Evolutionary conservation across 2,329 filamentous ascomycete genomes (phyloP), one percentile per base, ranked within the genome.

Genomic region (Phialophora verrucosa): DNA sequence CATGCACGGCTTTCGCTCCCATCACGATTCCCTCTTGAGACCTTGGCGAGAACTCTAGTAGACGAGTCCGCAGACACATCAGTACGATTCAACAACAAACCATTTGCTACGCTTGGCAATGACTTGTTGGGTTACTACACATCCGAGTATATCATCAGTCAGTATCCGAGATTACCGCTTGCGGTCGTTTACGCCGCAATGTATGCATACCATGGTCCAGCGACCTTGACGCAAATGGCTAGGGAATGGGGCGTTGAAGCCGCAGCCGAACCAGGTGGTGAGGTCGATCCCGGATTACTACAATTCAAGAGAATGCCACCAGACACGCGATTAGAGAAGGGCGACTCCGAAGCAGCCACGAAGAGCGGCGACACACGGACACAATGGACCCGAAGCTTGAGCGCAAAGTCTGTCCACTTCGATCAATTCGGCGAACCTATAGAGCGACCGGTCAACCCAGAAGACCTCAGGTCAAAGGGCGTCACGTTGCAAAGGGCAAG

Each of bases 161-260:
- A 89, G 75, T 98, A 93, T 80, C 95, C 95, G 14, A 92, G 95
- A 58, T 85, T 99, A 62, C 95, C 95, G 62, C 91, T 95, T 85
- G 81, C 86, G n/a, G 90, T 99, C 64, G 82, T 97, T 60, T 96
- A 92, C 80, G 88, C 93, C 61, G 90, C 92, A 35, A 89, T 96
- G 82, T 89, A 90, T 74, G 93, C 91, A 55, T 98, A 92, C 77
- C 85, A 89, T 55, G 95, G 95, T 4, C 85, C 87, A 5, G 87
- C 88, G 71, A 88, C 93, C 0, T 84, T 98, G 55, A 83, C 89
- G 59, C 83, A 88, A 23, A 85, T 98, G 71, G 88, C 91, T 17
- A 83, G 85, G 69, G 91, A 95, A 80, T 99, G 95, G 95, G 95
- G 95, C 80, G 88, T 98, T 17, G 94, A 98, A 77, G 81, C 84